Base-by-base conservation (phyloP, 768 basidiomycete genomes). In the Phlegmacium glaucopus region DNA sequence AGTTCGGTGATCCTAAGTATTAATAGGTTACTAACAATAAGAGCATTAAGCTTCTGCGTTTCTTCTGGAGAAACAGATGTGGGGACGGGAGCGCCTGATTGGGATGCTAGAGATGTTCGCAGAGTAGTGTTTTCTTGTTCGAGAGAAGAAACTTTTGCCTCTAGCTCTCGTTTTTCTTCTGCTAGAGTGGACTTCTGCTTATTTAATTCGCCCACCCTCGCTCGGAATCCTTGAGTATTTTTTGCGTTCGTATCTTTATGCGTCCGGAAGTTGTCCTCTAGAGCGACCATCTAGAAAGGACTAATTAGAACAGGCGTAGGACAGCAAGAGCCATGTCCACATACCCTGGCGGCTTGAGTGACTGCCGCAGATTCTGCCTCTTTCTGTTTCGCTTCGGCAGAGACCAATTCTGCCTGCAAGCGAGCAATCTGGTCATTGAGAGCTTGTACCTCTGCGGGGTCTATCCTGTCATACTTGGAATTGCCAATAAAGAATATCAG, bases 391-490 rank as follows among this genome's bases (percentile, higher is more conserved):
- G 48, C 53, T 12, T 54, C 49, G 9, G 47, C 25, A 4, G 50
- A 36, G 9, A 51, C 34, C 2, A 49, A 26, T 13, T 56, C 59
- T 16, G 51, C 36, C 49, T 61, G 58, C 15, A 57, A 46, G 29
- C 50, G 51, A 5, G 47, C 76, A 8, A 87, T 77, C 59, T 91
- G 84, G 17, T 87, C 85, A 63, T 83, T 88, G 45, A 94, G 73
- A 6, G 77, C 74, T 58, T 91, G 87, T 30, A 93, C 72, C 58
- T 94, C 91, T 2, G 85, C 81, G 13, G 91, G 90, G 61, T 93
- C 91, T 54, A 90, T 85, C 38, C 91, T 87, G 56, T 94, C 90
- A 59, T 92, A 92, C 87, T 90, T 51, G 30, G 28, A 28, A 45
- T 16, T 26, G 30, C 48, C 42, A 17, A 57, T 17, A 30, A 43